These are phyloP conservation scores for Mayamaea pseudoterrestris DNA, from an alignment of 108 stramenopile genomes.

Conservation along the genomic window DNA sequence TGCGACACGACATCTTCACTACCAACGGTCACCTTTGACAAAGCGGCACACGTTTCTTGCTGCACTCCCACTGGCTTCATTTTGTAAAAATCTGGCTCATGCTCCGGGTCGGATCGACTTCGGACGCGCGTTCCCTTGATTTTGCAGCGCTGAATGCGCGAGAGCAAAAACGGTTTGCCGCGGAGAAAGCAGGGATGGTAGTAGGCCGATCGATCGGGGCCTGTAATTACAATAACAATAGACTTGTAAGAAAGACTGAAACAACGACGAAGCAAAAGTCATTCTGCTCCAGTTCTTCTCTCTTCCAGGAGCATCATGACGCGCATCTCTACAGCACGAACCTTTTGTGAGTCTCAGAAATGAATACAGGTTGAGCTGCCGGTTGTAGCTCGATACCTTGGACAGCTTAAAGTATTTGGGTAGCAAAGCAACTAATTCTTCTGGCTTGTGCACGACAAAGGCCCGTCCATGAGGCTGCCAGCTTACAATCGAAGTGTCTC, in stretches of 20 bases:
- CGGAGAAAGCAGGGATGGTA: not conserved
- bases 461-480: slow-evolving; percentile 30
- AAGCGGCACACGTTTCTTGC: too few relatives aligned
- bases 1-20: too few relatives aligned
- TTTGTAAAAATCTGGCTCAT: slow-evolving; percentile 16
- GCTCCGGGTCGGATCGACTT: slow-evolving; percentile 10
- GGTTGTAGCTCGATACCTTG: slow-evolving; percentile 19
- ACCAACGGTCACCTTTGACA: too few relatives aligned
- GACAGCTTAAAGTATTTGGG: slow-evolving; percentile 50
- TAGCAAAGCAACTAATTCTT: slow-evolving; percentile 11
- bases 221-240: too few relatives aligned
- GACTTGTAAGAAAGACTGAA: too few relatives aligned
- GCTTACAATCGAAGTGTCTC: slow-evolving; percentile 34
- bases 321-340: too few relatives aligned
- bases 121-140: slow-evolving; percentile 19
- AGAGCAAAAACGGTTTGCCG: not conserved
- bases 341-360: slow-evolving; percentile 48
- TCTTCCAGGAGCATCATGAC: too few relatives aligned
- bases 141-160: slow-evolving; percentile 10
- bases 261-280: too few relatives aligned
- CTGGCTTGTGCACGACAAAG: slow-evolving; percentile 14
- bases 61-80: slow-evolving; percentile 14
- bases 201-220: not conserved
- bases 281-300: too few relatives aligned
- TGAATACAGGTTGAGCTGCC: slow-evolving; percentile 64